A percentile compares a stretch with the other conserved stretches of the same genome.
These are phyloP conservation scores for Cordyceps tenuipes DNA, from an alignment of 2,329 filamentous ascomycete genomes.

Conservation along the genomic window DNA sequence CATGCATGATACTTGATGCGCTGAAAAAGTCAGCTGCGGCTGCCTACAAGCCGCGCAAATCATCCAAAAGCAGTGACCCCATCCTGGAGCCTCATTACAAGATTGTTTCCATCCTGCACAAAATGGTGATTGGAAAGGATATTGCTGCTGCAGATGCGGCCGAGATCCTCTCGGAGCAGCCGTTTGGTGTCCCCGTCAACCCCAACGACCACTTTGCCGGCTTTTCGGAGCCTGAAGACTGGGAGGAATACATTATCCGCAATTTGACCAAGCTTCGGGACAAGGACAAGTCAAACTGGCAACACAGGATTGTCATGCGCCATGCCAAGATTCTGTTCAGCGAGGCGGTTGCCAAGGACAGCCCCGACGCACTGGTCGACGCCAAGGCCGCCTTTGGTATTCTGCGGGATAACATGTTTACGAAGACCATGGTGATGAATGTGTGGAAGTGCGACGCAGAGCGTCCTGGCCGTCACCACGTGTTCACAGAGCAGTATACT, in stretches of 20 bases:
- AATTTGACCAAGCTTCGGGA: slow-evolving; percentile 45
- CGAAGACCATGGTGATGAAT: slow-evolving; percentile 89
- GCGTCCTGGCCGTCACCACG: slow-evolving; percentile 74
- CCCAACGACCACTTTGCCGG: slow-evolving; percentile 27
- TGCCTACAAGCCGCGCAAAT: slow-evolving; percentile 44
- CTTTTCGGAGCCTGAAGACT: slow-evolving; percentile 44
- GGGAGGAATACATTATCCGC: slow-evolving; percentile 47
- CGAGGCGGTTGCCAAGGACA: slow-evolving; percentile 25
- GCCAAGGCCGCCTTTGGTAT: slow-evolving; percentile 75
- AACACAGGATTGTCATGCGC: slow-evolving; percentile 80
- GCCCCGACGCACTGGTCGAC: slow-evolving; percentile 45
- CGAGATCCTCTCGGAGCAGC: slow-evolving; percentile 46
- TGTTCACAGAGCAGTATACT: slow-evolving; percentile 82
- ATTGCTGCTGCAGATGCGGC: slow-evolving; percentile 40
- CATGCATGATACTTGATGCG: slow-evolving; percentile 35
- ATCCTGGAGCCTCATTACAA: slow-evolving; percentile 92
- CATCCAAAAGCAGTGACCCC: slow-evolving; percentile 58
- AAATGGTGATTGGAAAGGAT: slow-evolving; percentile 56
- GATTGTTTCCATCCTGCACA: slow-evolving; percentile 72
- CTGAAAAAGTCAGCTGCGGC: slow-evolving; percentile 45
- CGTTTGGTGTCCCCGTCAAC: slow-evolving; percentile 35
- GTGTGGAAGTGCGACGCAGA: slow-evolving; percentile 94
- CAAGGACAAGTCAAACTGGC: slow-evolving; percentile 91
- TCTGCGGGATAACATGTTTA: slow-evolving; percentile 66
- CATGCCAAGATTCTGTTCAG: slow-evolving; percentile 51